Evolutionary conservation across 345 rosid species (phyloP), one percentile per base, ranked within the genome.

Genomic region (Eucalyptus grandis): DNA sequence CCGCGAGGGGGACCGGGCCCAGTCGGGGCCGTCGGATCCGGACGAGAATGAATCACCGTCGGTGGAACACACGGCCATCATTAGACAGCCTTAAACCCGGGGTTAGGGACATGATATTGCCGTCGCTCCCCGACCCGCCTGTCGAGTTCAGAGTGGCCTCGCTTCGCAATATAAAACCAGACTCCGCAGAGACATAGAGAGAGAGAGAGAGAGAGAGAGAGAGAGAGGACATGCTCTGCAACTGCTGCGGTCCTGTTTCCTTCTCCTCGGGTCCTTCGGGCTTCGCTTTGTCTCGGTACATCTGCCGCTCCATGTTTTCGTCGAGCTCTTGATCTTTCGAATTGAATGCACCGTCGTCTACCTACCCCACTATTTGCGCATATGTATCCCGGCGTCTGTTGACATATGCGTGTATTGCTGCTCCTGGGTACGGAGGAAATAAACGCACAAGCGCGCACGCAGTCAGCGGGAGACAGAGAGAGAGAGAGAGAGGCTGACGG

Each of bases 221-320:
- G 49, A 50, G 90, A 89, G 90, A 93, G 92, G 95, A 96, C 97
- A 91, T 90, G 91, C 96, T 95, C 97, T 94, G 96, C 90, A 90
- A 85, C 90, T 86, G 90, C 93, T 90, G 89, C 89, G 93, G 93
- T 91, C 91, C 93, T 93, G 92, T 93, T 92, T 92, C 88, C 91
- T 88, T 88, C 91, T 88, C 81, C 50, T 89, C 89, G 88, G 26
- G 85, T 54, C 69, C 69, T 60, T 88, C 91, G 91, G 89, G 89
- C 88, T 86, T 89, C 89, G 88, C 89, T 69, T 87, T 40, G 72
- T 87, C 89, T 91, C 54, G 86, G 89, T 90, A 80, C 88, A 90
- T 87, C 86, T 82, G 30, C 30, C 15, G 88, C 86, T 88, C 81
- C 49, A 60, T 13, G 81, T 17, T 40, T 34, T 49, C 14, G 30